A percentile compares a stretch with the other conserved stretches of the same genome.
phyloP scores from a whole-genome alignment of 2,329 filamentous ascomycete genomes.

The Amylocarpus encephaloides region DNA sequence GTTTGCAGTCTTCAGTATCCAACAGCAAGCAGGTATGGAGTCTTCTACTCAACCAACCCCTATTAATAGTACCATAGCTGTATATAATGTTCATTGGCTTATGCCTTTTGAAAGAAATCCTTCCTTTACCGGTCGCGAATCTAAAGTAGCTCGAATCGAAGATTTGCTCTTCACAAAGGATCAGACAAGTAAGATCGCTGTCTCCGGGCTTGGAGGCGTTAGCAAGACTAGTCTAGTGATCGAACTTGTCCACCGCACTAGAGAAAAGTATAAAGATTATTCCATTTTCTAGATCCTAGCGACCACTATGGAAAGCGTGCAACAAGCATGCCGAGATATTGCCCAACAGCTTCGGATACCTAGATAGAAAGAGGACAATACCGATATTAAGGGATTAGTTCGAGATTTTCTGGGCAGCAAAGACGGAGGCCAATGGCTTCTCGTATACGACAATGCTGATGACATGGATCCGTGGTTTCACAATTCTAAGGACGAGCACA shows the following conservation, averaged over 20 bases:
- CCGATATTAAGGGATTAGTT: slow-evolving; percentile 13
- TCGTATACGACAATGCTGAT: slow-evolving; percentile 38
- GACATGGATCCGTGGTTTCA: slow-evolving; percentile 30
- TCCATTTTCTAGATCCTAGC: slow-evolving; percentile 41
- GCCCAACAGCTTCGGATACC: slow-evolving; percentile 27
- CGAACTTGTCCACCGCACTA: slow-evolving; percentile 36
- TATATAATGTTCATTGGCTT: neutral
- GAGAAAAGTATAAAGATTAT: slow-evolving; percentile 31
- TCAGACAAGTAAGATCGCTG: slow-evolving; percentile 15
- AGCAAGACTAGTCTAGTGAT: slow-evolving; percentile 39
- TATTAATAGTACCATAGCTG: slow-evolving; percentile 7
- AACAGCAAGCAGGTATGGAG: slow-evolving; percentile 20
- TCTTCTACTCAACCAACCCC: slow-evolving; percentile 1
- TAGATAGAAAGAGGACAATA: slow-evolving; percentile 8
- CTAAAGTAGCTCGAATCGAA: slow-evolving; percentile 25
- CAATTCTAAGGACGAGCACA: slow-evolving; percentile 6
- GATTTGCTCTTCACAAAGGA: slow-evolving; percentile 19
- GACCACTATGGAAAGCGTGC: slow-evolving; percentile 34
- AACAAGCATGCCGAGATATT: slow-evolving; percentile 35
- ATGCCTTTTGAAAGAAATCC: slow-evolving; percentile 15
- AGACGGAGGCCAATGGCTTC: slow-evolving; percentile 33
- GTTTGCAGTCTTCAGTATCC: neutral
- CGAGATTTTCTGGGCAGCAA: slow-evolving; percentile 11
- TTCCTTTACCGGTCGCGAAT: slow-evolving; percentile 20
- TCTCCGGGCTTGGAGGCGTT: slow-evolving; percentile 36